Base-by-base conservation (phyloP, 208 protist genomes). In the Crithidia bombi region DNA sequence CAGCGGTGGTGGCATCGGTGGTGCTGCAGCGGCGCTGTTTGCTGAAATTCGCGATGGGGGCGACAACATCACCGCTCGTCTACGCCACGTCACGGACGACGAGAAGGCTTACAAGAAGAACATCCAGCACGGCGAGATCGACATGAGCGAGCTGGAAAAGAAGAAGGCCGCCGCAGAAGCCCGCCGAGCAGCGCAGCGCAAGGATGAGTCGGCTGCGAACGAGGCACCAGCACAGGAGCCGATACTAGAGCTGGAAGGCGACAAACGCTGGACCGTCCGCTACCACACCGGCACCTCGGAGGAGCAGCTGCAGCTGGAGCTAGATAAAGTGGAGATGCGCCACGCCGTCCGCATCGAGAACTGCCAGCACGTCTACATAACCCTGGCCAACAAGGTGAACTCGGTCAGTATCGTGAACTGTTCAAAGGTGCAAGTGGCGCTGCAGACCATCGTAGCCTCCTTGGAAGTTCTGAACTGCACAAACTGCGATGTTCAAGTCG, bases 21-120 rank as follows among this genome's bases (percentile, higher is more conserved):
- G 64, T 4, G 83, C 79, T 0, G 57, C 81, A 9, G 81, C 79
- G 9, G 83, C 85, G 21, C 59, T 95, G 30, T 95, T 95, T 65
- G 81, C 76, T 11, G 84, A 95, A 66, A 95, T 95, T 39, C 77
- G 78, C 23, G 56, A 70, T 3, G 75, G 72, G 7, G 90, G 90
- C n/a, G 79, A 87, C 58, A 82, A 83, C 78, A 93, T 93, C 67
- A 80, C 87, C 7, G 43, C 75, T 4, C 79, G 75, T 4, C 83
- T 95, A 35, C 87, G 87, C 41, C 85, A 93, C 73, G 87, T 95
- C 15, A 75, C 70, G 33, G 86, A 92, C 65, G 75, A 83, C 26
- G 55, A 91, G 67, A 93, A 95, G 70, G 52, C 69, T 9, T 91
- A 95, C 75, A 94, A 92, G 71, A 79, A 87, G 62, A 89, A 89